These are phyloP conservation scores for Coemansia sp. DNA, from an alignment of 192 early-diverging fungal genomes.

Conservation along the genomic window DNA sequence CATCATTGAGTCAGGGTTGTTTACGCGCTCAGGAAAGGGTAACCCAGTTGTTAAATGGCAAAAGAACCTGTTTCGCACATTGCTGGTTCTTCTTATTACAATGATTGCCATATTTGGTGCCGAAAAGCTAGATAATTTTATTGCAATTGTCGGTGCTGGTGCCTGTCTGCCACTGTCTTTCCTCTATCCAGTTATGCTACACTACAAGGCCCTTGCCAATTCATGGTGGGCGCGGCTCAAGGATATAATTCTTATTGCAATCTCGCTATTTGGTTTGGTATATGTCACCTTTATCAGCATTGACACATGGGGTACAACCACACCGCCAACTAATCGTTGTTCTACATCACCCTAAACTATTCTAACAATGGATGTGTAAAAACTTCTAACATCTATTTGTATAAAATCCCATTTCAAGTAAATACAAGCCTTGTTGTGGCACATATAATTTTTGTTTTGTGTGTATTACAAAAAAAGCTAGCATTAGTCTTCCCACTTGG, in stretches of 20 bases:
- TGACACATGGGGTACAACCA: conserved; percentile 43
- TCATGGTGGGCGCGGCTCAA: conserved; percentile 51
- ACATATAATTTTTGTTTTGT: neutral
- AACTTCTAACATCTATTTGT: neutral
- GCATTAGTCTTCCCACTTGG: conserved; percentile 33
- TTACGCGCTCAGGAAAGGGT: conserved; percentile 78
- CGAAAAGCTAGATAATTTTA: conserved; percentile 77
- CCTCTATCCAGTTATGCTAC: conserved; percentile 86
- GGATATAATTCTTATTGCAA: conserved; percentile 63
- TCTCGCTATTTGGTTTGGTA: conserved; percentile 70
- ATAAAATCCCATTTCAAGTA: too few species aligned
- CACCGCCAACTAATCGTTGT: conserved; percentile 41
- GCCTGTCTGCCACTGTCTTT: conserved; percentile 73
- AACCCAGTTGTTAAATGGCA: conserved; percentile 79
- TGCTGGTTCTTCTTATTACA: conserved; percentile 67
- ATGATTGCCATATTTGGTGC: conserved; percentile 74
- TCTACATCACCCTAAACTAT: conserved; percentile 9
- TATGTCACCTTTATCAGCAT: conserved; percentile 83
- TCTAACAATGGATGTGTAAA: conserved; percentile 1
- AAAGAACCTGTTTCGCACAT: conserved; percentile 77
- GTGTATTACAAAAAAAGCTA: neutral
- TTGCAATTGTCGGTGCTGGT: conserved; percentile 78
- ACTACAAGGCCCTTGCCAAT: conserved; percentile 64
- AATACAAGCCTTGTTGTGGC: neutral
- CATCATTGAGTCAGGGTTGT: conserved; percentile 87